A percentile compares a stretch with the other conserved stretches of the same genome.
Conservation (phyloP, 208 protist species). For the Leishmania martiniquensis region DNA sequence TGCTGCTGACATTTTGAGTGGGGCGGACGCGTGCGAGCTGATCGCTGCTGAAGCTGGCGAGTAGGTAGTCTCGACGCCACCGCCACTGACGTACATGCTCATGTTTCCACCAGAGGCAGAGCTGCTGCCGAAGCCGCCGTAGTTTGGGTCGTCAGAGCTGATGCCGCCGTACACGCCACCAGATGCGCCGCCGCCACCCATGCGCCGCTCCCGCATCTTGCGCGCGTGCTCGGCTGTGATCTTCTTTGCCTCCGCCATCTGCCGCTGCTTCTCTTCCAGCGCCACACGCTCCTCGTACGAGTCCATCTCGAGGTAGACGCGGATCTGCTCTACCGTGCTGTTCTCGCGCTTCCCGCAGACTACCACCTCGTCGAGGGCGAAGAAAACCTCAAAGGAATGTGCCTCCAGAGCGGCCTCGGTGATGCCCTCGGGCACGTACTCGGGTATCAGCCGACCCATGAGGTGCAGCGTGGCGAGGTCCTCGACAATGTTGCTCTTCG, state of each 20-base stretch:
- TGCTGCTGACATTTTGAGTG: slow-evolving; percentile 16
- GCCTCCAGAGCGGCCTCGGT: slow-evolving; percentile 81
- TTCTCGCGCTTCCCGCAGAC: slow-evolving; percentile 95
- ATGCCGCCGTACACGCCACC: slow-evolving; percentile 79
- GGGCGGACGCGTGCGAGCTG: slow-evolving; percentile 3
- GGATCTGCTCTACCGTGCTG: slow-evolving; percentile 94
- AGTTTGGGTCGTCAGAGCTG: slow-evolving; percentile 59
- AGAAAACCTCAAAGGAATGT: slow-evolving; percentile 95
- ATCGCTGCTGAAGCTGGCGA: slow-evolving; percentile 5
- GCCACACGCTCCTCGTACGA: slow-evolving; percentile 95
- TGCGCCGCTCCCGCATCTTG: slow-evolving; percentile 76
- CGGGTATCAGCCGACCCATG: slow-evolving; percentile 89
- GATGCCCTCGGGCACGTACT: slow-evolving; percentile 79
- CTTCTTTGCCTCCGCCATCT: slow-evolving; percentile 93
- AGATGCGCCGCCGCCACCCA: slow-evolving; percentile 27
- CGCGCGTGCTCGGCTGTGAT: slow-evolving; percentile 85
- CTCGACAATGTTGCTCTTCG: slow-evolving; percentile 97
- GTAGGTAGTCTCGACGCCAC: slow-evolving; percentile 18
- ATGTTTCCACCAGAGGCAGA: slow-evolving; percentile 17
- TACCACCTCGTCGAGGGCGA: slow-evolving; percentile 98
- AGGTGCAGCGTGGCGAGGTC: slow-evolving; percentile 97
- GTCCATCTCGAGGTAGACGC: slow-evolving; percentile 97
- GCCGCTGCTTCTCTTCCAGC: slow-evolving; percentile 78
- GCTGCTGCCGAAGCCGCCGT: slow-evolving; percentile 40
- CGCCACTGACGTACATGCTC: slow-evolving; percentile 17